Base-by-base conservation (phyloP, 495 filamentous ascomycete genomes). In the Hypomontagnella monticulosa region DNA sequence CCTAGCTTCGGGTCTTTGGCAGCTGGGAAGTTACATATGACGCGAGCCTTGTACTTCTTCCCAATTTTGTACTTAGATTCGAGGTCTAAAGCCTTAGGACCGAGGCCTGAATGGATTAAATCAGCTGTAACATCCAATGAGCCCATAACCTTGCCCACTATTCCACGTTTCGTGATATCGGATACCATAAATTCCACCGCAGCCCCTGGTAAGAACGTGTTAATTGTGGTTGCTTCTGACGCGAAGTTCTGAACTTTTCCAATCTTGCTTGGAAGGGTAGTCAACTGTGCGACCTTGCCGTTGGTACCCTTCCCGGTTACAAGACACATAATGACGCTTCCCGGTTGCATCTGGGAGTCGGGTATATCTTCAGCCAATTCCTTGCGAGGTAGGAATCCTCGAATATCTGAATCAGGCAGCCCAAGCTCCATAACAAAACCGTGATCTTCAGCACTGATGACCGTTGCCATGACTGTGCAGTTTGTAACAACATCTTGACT, bases 381-480 rank as follows among this genome's bases (percentile, higher is more conserved):
- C 72, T 92, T 93, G 11, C 88, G 89, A n/a, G 93, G 87, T 76
- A 99, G 84, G 78, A 99, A 99, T 1, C 90, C 96, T 71, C 85
- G 88, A 33, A 93, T 61, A 32, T 83, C 76, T 14, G 84, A 78
- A 46, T 87, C 86, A 43, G 86, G 81, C 18, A 97, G 81, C 11
- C 91, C 91, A 37, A 99, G 78, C 68, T 97, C 91, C 93, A 98
- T 97, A 52, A 98, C 83, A 54, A 96, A 78, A 68, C 95, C 95
- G 75, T 97, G 94, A 65, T 99, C 95, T 77, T 99, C 95, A 16
- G 95, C 89, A 71, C 94, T 98, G 36, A 82, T 75, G 46, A 99
- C 89, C 1, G 92, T 90, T 15, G 93, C 93, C 81, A 97, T 96
- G 15, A 97, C 75, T 57, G 89, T 91, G 55, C 80, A 80, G 61